Evolutionary conservation across 306 rosid species (phyloP).

Genomic region (Acacia confusa): DNA sequence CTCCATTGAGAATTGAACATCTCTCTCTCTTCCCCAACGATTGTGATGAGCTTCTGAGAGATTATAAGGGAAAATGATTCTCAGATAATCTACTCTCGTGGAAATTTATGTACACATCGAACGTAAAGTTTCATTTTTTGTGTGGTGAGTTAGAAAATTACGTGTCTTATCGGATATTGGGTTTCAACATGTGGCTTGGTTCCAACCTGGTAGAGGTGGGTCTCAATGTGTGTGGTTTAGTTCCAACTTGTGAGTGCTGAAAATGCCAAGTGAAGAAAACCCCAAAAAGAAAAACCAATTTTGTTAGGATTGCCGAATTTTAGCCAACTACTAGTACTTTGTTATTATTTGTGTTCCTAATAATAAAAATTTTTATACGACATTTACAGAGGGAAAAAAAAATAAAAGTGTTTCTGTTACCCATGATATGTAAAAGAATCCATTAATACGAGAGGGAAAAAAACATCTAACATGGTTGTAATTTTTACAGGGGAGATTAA

Average conservation of each 20-base stretch:
- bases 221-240: slow-evolving; percentile 37
- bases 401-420: neutral
- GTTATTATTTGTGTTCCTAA: neutral
- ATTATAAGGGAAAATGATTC: slow-evolving; percentile 44
- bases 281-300: neutral
- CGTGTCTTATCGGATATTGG: slow-evolving; percentile 60
- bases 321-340: neutral
- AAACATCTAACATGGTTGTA: neutral
- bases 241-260: neutral
- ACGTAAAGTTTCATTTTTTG: slow-evolving; percentile 31
- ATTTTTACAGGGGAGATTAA: neutral
- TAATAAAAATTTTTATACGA: neutral
- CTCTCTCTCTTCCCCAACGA: too few relatives aligned
- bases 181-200: slow-evolving; percentile 50
- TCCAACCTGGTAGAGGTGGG: neutral
- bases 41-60: too few relatives aligned
- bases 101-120: slow-evolving; percentile 62
- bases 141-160: slow-evolving; percentile 68
- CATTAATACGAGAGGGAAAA: neutral
- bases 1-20: too few relatives aligned
- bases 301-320: neutral
- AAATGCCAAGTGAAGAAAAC: neutral
- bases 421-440: neutral
- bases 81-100: too few relatives aligned
- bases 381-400: too few relatives aligned